These are phyloP conservation scores for Raffaelea ambrosiae DNA, from an alignment of 2,329 filamentous ascomycete genomes.

Conservation along the genomic window DNA sequence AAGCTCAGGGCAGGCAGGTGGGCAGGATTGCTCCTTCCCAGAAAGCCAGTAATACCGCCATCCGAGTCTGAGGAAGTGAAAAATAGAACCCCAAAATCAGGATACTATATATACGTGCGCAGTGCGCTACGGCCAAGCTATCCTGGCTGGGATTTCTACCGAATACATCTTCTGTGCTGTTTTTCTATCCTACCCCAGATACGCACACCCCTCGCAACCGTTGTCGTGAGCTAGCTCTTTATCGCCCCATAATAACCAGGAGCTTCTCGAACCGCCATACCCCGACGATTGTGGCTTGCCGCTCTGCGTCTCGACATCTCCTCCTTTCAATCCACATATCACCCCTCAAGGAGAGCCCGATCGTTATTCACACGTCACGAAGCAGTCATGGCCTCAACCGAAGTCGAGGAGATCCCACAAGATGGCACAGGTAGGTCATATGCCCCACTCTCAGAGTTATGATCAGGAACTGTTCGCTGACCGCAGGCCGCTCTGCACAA, in stretches of 20 bases:
- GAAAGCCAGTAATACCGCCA: too few species aligned
- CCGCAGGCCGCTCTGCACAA: neutral
- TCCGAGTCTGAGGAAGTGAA: too few species aligned
- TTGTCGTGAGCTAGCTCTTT: constrained; percentile 3
- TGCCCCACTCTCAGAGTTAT: neutral
- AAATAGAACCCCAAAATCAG: too few species aligned
- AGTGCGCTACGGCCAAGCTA: too few species aligned
- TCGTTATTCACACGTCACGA: too few species aligned
- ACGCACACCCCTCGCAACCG: constrained; percentile 7
- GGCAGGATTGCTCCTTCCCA: too few species aligned
- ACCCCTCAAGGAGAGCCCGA: neutral
- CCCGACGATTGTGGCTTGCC: neutral
- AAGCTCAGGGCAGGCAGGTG: too few species aligned
- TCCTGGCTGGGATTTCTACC: too few species aligned
- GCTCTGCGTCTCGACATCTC: neutral
- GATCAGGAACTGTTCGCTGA: constrained; percentile 4
- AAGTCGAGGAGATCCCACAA: constrained; percentile 8
- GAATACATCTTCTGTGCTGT: too few species aligned
- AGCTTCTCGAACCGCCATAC: neutral
- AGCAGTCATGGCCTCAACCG: constrained; percentile 3
- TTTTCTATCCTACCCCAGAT: neutral
- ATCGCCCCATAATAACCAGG: constrained; percentile 11
- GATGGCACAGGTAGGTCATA: constrained; percentile 14
- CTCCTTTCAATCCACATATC: neutral
- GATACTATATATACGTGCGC: neutral